phyloP scores from a whole-genome alignment of 2,329 filamentous ascomycete genomes.

The Aspergillus sp. region DNA sequence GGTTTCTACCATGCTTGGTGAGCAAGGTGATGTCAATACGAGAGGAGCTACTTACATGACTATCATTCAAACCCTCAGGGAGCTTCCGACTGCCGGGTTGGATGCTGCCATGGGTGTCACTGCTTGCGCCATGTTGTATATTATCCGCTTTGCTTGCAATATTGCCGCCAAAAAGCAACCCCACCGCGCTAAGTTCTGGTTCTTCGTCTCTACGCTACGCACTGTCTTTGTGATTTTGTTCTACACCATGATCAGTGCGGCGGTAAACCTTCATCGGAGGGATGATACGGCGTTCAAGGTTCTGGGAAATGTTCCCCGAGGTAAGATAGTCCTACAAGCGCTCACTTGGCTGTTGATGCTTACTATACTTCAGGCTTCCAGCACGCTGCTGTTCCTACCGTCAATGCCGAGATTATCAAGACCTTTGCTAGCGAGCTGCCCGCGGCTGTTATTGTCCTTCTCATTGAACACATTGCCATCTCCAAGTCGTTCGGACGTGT shows the following conservation, averaged over 20 bases:
- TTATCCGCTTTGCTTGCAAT: constrained; percentile 67
- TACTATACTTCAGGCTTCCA: constrained; percentile 63
- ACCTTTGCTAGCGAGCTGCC: constrained; percentile 73
- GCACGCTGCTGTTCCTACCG: constrained; percentile 69
- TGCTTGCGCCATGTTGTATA: constrained; percentile 73
- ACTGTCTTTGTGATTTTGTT: constrained; percentile 89
- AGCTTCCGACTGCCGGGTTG: constrained; percentile 65
- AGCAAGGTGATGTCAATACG: constrained; percentile 65
- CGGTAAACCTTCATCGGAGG: constrained; percentile 70
- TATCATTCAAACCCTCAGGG: constrained; percentile 77
- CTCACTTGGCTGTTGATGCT: neutral
- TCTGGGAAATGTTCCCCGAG: constrained; percentile 74
- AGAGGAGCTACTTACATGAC: constrained; percentile 77
- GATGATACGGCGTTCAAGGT: constrained; percentile 70
- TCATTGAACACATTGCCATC: constrained; percentile 96
- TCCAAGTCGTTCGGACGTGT: constrained; percentile 94
- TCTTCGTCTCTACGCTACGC: constrained; percentile 87
- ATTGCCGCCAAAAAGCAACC: constrained; percentile 69
- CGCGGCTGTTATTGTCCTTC: constrained; percentile 84
- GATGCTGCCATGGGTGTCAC: constrained; percentile 89
- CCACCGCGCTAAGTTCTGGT: constrained; percentile 69
- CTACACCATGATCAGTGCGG: constrained; percentile 87
- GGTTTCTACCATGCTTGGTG: constrained; percentile 76
- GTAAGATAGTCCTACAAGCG: constrained; percentile 36
- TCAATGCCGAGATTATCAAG: constrained; percentile 66